Base-by-base conservation (phyloP, 805 yeast genomes). In the Lipomyces chichibuensis region DNA sequence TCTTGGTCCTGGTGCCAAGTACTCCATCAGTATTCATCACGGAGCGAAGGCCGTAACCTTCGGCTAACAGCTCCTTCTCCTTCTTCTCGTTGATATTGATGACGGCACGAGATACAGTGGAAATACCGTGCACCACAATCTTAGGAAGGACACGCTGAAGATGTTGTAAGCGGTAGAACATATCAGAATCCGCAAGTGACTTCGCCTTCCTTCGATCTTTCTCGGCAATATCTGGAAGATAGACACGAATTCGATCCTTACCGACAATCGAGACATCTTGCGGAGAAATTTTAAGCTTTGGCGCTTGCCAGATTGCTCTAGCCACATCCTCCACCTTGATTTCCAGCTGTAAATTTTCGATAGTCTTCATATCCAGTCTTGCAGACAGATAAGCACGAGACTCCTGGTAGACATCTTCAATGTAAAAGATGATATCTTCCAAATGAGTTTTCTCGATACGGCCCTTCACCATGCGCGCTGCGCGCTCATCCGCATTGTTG, bases 1-100 rank as follows among this genome's bases (percentile, higher is more conserved):
- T 94, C 66, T 83, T 83, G 0, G 99, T 94, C 77, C 87, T 88
- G 29, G 88, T 82, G 6, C 99, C 97, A 54, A 94, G 82, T 60
- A 95, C 92, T 81, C 99, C 99, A 77, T 95, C 98, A 1, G 98
- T 94, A 68, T 92, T 87, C 98, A 95, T 95, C 62, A 95, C 99
- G 60, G 91, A 92, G 75, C 92, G 90, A 72, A 95, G 81, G 43
- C 99, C 99, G 76, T 95, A 95, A 51, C 99, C 99, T 84, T 95
- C 99, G 59, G 95, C 98, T 74, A 95, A 84, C 71, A 95, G 82
- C 80, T 95, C 99, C 69, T 82, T 82, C 77, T 92, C 91, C 77
- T 87, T 90, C 76, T 90, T 90, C 76, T 91, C 95, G 70, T 87
- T 85, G 72, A 95, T 93, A 77, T 94, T 95, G 79, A 95, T 96